Evolutionary conservation across 2,329 filamentous ascomycete genomes (phyloP).

Genomic region (Paecilomyces niveus): DNA sequence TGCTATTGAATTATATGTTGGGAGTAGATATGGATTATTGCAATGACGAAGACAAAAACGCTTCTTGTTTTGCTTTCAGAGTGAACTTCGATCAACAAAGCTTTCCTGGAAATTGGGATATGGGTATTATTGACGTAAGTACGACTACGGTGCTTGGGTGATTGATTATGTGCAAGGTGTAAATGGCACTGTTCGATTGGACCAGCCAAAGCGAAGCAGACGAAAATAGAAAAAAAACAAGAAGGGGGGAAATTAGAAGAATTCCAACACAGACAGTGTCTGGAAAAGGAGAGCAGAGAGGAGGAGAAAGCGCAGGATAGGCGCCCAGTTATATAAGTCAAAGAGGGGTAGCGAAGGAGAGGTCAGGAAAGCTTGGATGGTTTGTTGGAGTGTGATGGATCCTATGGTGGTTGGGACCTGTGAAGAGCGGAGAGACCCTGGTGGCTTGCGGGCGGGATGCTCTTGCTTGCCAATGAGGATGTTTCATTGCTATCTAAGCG

Average conservation of each 20-base stretch:
- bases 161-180: slow-evolving; percentile 6
- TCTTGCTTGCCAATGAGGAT: background rate
- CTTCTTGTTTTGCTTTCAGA: slow-evolving; percentile 1
- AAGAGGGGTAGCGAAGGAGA: background rate
- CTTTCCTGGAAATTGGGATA: slow-evolving; percentile 13
- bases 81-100: slow-evolving; percentile 31
- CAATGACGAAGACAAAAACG: slow-evolving; percentile 7
- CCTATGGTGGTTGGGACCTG: background rate
- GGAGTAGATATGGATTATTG: slow-evolving; percentile 5
- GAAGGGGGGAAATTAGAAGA: slow-evolving; percentile 22
- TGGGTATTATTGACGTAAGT: slow-evolving; percentile 17
- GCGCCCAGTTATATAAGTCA: background rate
- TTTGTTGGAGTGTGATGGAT: background rate
- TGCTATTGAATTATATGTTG: background rate
- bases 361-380: background rate
- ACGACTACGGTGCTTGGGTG: slow-evolving; percentile 13
- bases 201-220: slow-evolving; percentile 37
- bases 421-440: background rate
- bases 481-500: background rate
- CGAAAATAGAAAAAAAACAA: slow-evolving; percentile 27
- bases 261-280: slow-evolving; percentile 17
- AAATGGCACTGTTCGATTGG: slow-evolving; percentile 28
- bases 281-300: slow-evolving; percentile 4
- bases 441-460: background rate
- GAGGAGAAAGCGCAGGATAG: slow-evolving; percentile 4